These are phyloP conservation scores for Linderniella brevidens DNA, from an alignment of 257 asterid genomes.

Conservation along the genomic window DNA sequence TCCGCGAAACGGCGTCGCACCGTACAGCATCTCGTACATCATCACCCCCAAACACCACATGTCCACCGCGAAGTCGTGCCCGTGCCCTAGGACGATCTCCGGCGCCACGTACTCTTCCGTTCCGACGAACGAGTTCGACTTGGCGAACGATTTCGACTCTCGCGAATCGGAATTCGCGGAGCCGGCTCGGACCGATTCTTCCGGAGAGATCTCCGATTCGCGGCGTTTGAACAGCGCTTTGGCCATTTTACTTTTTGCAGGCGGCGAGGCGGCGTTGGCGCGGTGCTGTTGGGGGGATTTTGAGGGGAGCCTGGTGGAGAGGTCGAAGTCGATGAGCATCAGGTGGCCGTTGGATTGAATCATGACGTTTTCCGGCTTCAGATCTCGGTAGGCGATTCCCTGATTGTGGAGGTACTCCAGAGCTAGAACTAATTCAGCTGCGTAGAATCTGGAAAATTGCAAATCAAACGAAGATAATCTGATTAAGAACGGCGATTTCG, in stretches of 20 bases:
- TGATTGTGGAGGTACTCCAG: conserved; percentile 67
- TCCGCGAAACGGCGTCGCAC: conserved; percentile 77
- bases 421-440: conserved; percentile 77
- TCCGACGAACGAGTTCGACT: conserved; percentile 90
- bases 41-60: conserved; percentile 91
- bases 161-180: conserved; percentile 15
- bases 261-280: conserved; percentile 13
- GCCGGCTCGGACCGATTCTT: conserved; percentile 26
- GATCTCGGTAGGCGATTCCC: conserved; percentile 79
- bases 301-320: conserved; percentile 51
- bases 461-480: background rate
- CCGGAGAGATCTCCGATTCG: conserved; percentile 30
- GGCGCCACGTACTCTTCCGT: conserved; percentile 94
- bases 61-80: conserved; percentile 90
- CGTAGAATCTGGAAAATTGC: conserved; percentile 66
- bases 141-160: conserved; percentile 28
- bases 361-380: conserved; percentile 95
- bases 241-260: conserved; percentile 10
- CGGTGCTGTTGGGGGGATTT: conserved; percentile 27
- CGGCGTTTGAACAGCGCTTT: conserved; percentile 17
- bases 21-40: conserved; percentile 86
- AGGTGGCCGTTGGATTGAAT: conserved; percentile 75
- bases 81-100: conserved; percentile 65
- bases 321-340: conserved; percentile 90
- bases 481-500: no score